Conservation (phyloP, 1,139 yeast genomes). For the Kodamaea fungicola region DNA sequence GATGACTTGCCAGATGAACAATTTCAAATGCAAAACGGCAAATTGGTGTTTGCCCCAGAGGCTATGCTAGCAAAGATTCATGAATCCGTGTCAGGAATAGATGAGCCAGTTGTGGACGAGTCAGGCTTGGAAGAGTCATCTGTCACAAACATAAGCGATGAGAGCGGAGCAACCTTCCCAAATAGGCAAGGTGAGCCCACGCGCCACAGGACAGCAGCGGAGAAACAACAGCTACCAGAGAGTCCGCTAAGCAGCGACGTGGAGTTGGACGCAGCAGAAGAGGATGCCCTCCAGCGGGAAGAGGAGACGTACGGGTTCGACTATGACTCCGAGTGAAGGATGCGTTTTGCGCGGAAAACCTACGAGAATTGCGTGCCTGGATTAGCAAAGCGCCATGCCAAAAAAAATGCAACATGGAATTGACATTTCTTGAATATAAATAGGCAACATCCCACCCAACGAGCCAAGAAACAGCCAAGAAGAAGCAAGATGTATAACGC, state of each 20-base stretch:
- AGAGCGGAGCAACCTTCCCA: constrained; percentile 3
- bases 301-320: constrained; percentile 31
- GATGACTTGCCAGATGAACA: too few relatives aligned
- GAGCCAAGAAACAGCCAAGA: background rate
- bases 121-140: background rate
- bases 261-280: constrained; percentile 8
- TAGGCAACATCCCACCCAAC: too few relatives aligned
- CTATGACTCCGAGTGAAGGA: constrained; percentile 26
- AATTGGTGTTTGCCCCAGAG: too few relatives aligned
- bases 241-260: background rate
- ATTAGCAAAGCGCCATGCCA: background rate
- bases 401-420: background rate
- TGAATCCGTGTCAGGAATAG: too few relatives aligned
- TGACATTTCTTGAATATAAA: background rate
- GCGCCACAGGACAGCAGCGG: background rate
- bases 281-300: constrained; percentile 10
- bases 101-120: too few relatives aligned
- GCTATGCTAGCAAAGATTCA: too few relatives aligned
- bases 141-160: background rate
- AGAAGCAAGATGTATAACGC: constrained; percentile 10
- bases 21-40: too few relatives aligned
- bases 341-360: background rate
- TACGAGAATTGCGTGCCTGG: background rate
- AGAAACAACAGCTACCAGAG: background rate
- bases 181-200: constrained; percentile 2